Base-by-base conservation (phyloP, 169 alveolate species). In the Plasmodium cynomolgi region DNA sequence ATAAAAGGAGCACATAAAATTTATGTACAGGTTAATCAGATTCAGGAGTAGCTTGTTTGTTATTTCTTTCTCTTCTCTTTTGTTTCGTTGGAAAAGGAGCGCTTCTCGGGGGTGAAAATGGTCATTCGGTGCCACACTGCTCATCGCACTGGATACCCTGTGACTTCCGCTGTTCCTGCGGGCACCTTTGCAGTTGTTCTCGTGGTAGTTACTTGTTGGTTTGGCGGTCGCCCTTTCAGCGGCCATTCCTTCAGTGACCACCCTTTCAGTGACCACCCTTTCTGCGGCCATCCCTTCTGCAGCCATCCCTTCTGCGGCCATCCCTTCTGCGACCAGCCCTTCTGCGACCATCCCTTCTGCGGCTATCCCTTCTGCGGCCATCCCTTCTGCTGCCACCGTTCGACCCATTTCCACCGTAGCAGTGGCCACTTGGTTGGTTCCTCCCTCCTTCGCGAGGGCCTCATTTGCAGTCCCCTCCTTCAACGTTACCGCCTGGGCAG, bases 1-100 rank as follows among this genome's bases (percentile, higher is more conserved):
- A 34, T 86, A 41, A 75, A 86, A 54, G 17, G 93, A 86, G 54
- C 93, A 86, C 50, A 79, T 33, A 41, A 86, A 86, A 77, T 86
- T 86, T 86, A 86, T 86, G 33, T 86, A 86, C 39, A 86, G 44
- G 73, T 86, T 86, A 75, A 86, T 86, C 68, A 86, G 37, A 58
- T 86, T 77, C 56, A 86, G 71, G 44, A 86, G 56, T 26, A 86
- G 68, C 29, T 86, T 56, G 81, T 86, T 86, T 34, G 54, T 31
- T 50, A 86, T 50, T n/a, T 86, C 58, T 56, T 77, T 86, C 71
- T 86, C 80, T 8, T 75, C 83, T 3, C 81, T 77, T 37, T 54
- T 77, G 29, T 11, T 86, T 34, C n/a, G 47, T 9, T 31, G 75
- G 8, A 39, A n/a, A 47, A 41, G 34, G 34, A 81, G 62, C 23